Base-by-base conservation (phyloP, 805 yeast species). In the Metschnikowia hibisci region DNA sequence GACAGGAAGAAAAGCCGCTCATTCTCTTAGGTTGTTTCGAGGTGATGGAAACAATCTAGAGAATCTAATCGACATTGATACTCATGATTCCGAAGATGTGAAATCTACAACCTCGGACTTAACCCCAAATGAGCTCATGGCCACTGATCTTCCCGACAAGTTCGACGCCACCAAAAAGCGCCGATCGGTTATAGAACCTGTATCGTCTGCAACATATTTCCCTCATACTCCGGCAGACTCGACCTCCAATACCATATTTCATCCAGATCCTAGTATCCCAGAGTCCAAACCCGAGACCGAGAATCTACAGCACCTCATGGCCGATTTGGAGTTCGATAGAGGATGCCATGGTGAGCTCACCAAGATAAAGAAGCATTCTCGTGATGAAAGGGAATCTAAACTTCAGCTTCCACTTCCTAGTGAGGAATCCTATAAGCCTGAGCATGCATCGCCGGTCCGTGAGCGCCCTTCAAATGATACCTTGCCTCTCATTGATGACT, bases 171-270 rank as follows among this genome's bases (percentile, higher is more conserved):
- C 16, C 27, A 36, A 34, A 25, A 31, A 38, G 23, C 41, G 34
- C 13, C 38, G 41, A 9, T 47, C 50, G 10, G 31, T 46, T 23
- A 52, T 78, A 34, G 83, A 82, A 45, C 86, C 87, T 0, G 77
- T 81, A 0, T 79, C 85, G 0, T 78, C 84, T 2, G 88, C 87
- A 0, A 81, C 87, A 0, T 83, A 82, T 56, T 74, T 80, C 44
- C 89, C 89, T 3, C 87, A 82, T 57, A 74, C 78, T 3, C 77
- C 81, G 13, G 28, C 39, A 9, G 45, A 41, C 10, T 26, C 41
- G 15, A 27, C 11, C 10, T 12, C 9, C 31, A 18, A 34, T 18
- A 14, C 34, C 11, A 13, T 18, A 6, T 14, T n/a, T 14, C 33
- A 32, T 8, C 32, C 18, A 25, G 34, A 30, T 20, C 40, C 33